Conservation (phyloP, 192 early-diverging fungal genomes). For the Umbelopsis ramanniana region DNA sequence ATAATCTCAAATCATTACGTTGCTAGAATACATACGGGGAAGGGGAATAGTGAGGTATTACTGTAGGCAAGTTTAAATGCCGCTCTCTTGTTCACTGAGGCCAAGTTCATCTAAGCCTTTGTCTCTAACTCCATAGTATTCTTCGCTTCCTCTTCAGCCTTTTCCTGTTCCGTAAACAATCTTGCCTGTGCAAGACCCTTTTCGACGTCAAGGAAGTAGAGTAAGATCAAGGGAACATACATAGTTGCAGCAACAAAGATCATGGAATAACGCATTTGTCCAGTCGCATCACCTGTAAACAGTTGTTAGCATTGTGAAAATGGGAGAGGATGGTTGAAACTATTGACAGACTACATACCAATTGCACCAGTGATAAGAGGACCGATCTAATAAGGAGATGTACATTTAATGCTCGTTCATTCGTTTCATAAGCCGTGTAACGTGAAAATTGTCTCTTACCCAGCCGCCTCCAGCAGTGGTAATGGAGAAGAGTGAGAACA, state of each 20-base stretch:
- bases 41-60: too few relatives aligned
- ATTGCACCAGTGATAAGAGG: not conserved
- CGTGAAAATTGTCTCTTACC: not conserved
- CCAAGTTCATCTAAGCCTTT: not conserved
- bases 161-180: not conserved
- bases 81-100: not conserved
- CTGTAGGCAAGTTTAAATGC: too few relatives aligned
- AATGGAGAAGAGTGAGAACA: slow-evolving; percentile 65
- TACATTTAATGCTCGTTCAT: not conserved
- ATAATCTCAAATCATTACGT: not conserved
- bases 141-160: not conserved
- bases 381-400: not conserved
- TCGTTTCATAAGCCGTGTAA: not conserved
- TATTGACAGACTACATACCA: not conserved
- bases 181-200: not conserved
- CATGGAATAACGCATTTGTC: slow-evolving; percentile 7
- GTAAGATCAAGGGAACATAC: not conserved
- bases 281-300: not conserved
- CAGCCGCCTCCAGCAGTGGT: slow-evolving; percentile 37
- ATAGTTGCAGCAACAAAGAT: not conserved
- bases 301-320: too few relatives aligned
- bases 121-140: not conserved
- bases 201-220: not conserved
- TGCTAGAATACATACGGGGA: too few relatives aligned
- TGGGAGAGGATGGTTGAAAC: not conserved